Evolutionary conservation across 179 eudicot species (phyloP).

Genomic region (Corrigiola litoralis): DNA sequence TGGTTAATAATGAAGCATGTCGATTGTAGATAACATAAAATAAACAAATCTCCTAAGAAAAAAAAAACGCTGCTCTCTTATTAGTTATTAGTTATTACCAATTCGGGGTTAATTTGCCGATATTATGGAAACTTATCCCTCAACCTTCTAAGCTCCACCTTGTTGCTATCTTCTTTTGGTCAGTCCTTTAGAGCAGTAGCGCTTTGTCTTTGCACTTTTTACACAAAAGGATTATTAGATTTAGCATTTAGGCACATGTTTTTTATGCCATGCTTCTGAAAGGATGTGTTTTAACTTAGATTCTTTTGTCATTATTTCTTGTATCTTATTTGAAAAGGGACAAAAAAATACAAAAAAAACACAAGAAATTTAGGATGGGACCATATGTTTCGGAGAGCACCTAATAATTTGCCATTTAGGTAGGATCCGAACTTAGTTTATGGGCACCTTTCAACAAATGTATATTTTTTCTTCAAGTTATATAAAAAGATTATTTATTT

Average conservation of each 20-base stretch:
- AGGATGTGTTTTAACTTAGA: no score
- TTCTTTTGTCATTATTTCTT: no score
- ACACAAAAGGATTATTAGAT: not conserved
- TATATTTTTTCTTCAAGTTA: no score
- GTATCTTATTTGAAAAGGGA: no score
- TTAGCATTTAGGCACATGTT: not conserved
- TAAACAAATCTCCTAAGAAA: not conserved
- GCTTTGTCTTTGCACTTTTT: not conserved
- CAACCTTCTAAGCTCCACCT: not conserved
- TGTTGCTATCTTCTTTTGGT: conserved; percentile 13
- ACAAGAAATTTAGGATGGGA: no score
- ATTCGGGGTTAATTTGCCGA: not conserved
- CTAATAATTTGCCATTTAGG: no score
- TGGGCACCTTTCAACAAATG: no score
- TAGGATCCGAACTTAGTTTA: no score
- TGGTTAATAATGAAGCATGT: not conserved
- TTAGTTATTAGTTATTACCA: not conserved
- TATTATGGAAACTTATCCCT: not conserved
- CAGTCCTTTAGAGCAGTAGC: not conserved
- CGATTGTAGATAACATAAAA: not conserved
- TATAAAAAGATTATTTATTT: no score
- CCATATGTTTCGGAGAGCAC: no score
- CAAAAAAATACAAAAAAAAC: no score
- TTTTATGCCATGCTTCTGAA: no score
- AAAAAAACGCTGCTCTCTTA: not conserved